phyloP scores from a whole-genome alignment of 2,329 filamentous ascomycete species.

The Aureobasidium sp. region DNA sequence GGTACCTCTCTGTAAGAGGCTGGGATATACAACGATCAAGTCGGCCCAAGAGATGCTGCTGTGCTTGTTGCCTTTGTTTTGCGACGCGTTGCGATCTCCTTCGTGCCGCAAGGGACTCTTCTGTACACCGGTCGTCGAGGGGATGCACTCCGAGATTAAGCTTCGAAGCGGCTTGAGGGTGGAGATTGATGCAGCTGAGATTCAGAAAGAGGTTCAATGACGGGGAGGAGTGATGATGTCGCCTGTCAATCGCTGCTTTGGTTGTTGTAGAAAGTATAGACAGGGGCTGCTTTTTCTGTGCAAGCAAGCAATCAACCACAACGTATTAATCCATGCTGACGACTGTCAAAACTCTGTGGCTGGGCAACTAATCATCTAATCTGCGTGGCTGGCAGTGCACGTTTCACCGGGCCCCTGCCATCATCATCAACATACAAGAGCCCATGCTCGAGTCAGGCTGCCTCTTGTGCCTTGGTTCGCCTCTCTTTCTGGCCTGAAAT shows the following conservation, averaged over 20 bases:
- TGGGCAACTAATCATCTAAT: not conserved
- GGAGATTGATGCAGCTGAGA: not conserved
- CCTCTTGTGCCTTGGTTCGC: not conserved
- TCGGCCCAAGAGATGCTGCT: not conserved
- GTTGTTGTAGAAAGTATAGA: not conserved
- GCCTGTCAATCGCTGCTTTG: not conserved
- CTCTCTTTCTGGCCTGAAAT: not conserved
- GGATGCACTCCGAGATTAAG: not conserved
- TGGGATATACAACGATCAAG: not conserved
- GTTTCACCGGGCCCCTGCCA: not conserved
- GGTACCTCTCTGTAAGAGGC: not conserved
- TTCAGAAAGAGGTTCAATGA: not conserved
- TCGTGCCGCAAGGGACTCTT: not conserved
- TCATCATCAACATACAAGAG: not conserved
- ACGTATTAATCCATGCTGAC: slow-evolving; percentile 7
- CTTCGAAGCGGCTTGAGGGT: not conserved
- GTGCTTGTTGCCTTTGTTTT: not conserved
- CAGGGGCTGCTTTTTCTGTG: not conserved
- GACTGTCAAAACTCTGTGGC: slow-evolving; percentile 1
- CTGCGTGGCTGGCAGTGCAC: not conserved
- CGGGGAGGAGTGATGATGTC: not conserved
- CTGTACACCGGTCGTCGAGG: not conserved
- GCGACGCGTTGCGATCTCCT: not conserved
- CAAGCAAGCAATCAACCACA: not conserved
- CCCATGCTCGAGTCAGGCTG: not conserved